A percentile compares a stretch with the other conserved stretches of the same genome.
Evolutionary conservation across 768 basidiomycete genomes (phyloP).

Genomic region (Coprinopsis marcescibilis): DNA sequence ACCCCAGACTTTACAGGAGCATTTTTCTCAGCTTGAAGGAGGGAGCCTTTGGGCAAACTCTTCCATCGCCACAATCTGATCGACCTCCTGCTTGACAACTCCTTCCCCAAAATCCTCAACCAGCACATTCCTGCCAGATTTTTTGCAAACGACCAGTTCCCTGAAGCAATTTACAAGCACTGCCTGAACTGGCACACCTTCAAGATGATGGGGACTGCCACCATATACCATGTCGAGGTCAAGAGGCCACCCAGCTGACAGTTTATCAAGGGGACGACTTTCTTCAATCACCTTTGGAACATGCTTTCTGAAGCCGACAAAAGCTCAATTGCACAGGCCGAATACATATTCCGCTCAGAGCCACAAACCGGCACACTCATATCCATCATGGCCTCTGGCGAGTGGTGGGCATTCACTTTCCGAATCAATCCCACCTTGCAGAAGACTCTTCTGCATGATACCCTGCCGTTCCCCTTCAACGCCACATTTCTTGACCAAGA

Average conservation of each 20-base stretch:
- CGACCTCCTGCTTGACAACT: no score
- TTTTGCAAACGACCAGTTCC: background rate
- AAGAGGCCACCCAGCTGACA: background rate
- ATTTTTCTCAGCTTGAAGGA: no score
- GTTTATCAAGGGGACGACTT: background rate
- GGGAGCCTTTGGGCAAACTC: no score
- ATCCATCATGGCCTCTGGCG: background rate
- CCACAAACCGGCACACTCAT: background rate
- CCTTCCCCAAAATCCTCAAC: no score
- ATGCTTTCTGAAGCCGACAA: background rate
- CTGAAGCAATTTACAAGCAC: background rate
- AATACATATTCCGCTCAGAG: background rate
- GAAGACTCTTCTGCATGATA: no score
- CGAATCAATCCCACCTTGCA: no score
- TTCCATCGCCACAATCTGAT: no score
- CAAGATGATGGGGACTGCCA: background rate
- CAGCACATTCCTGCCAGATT: background rate
- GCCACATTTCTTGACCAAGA: no score
- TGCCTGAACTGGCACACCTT: background rate
- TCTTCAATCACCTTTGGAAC: background rate
- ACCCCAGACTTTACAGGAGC: no score
- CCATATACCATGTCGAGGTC: background rate
- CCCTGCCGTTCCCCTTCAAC: no score
- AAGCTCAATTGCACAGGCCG: background rate
- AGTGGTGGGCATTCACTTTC: constrained; percentile 3